Conservation (phyloP, 1,284 basidiomycete species). For the Tremellales sp. region DNA sequence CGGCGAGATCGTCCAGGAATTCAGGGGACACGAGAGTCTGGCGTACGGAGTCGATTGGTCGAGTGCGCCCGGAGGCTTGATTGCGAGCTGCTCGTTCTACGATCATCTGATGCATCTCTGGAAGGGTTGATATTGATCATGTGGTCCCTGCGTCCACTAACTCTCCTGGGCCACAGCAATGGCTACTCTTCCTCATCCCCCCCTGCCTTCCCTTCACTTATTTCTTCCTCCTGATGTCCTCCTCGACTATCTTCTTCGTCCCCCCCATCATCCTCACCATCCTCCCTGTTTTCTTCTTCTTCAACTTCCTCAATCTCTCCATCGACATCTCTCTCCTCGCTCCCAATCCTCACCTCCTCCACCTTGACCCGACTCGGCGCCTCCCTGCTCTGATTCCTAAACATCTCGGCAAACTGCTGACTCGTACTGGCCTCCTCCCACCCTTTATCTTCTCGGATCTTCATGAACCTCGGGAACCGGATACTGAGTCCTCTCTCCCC, state of each 20-base stretch:
- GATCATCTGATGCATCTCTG: slow-evolving; percentile 83
- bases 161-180: no score
- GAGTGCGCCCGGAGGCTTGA: slow-evolving; percentile 51
- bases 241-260: slow-evolving; percentile 39
- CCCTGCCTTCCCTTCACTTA: no score
- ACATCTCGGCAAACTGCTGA: slow-evolving; percentile 63
- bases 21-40: slow-evolving; percentile 74
- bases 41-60: slow-evolving; percentile 97
- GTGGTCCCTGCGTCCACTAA: no score
- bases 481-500: slow-evolving; percentile 68
- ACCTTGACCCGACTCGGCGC: slow-evolving; percentile 18
- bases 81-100: slow-evolving; percentile 95
- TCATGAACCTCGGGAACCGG: slow-evolving; percentile 53
- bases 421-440: slow-evolving; percentile 54
- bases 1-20: slow-evolving; percentile 55
- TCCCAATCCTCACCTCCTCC: neutral
- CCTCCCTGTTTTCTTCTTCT: slow-evolving; percentile 36
- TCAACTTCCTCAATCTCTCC: slow-evolving; percentile 22
- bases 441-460: slow-evolving; percentile 55
- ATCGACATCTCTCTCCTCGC: slow-evolving; percentile 18
- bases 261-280: slow-evolving; percentile 9
- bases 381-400: slow-evolving; percentile 55
- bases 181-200: no score
- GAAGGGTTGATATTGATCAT: slow-evolving; percentile 54
- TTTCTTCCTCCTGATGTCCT: no score